Base-by-base conservation (phyloP, 2,329 filamentous ascomycete species). In the Paraphaeosphaeria minitans region DNA sequence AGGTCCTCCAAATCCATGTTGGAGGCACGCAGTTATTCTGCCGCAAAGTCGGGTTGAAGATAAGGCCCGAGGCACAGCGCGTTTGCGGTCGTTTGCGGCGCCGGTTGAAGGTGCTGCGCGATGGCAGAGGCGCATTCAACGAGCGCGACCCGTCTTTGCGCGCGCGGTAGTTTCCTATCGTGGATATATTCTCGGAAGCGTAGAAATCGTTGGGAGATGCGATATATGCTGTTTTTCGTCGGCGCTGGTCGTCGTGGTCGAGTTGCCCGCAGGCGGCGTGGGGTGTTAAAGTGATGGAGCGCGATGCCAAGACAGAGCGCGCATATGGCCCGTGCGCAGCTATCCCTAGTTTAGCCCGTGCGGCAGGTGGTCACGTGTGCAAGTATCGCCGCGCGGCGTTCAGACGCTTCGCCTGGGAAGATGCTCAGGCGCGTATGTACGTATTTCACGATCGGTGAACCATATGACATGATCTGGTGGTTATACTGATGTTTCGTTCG, bases 231-330 rank as follows among this genome's bases (percentile, higher is more conserved):
- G 53, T 62, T 48, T 47, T 53, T 53, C 45, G 37, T 56, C 48
- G 59, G 49, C 56, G 56, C 37, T 16, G 48, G 55, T 41, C 41
- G 47, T 51, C 53, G 55, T 56, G 57, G 64, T 45, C 56, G 56
- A 57, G 51, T 58, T 46, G 61, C 61, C 64, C 64, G 57, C 46
- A 47, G 66, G 37, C 61, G 57, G 29, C 29, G 53, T 62, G 57
- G 66, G 56, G 64, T 69, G 64, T 68, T 62, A 33, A 64, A 50
- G 58, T 61, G 49, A 68, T 55, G 60, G 61, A 59, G 53, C 54
- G 35, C 42, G 54, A 51, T 14, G n/a, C 16, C 29, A 7, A 35
- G 29, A 35, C 29, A 21, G 2, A n/a, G 47, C 47, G n/a, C 31
- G 31, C 29, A 4, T 13, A 4, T 48, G 46, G 46, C 46, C 27